Base-by-base conservation (phyloP, 495 filamentous ascomycete genomes). In the Tricharina praecox region DNA sequence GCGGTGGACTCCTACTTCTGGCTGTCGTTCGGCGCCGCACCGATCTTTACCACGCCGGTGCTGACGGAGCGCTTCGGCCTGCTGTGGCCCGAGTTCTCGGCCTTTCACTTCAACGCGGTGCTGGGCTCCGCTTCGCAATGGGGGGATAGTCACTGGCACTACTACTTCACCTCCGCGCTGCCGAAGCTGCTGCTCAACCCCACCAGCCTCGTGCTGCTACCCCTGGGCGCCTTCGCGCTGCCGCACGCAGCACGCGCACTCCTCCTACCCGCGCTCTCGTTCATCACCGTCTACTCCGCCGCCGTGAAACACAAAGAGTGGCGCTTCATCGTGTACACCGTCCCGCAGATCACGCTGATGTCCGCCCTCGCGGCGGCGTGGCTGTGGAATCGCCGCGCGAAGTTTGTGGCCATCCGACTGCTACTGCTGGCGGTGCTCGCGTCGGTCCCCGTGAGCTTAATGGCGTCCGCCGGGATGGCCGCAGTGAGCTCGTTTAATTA, bases 271-370 rank as follows among this genome's bases (percentile, higher is more conserved):
- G 70, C 71, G 3, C 32, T 90, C 2, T 57, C 70, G 16, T 99
- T 92, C 55, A 68, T 90, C 4, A 70, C 72, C 0, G 61, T 90
- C 30, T 97, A 94, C 66, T 88, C 82, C 39, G 50, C 71, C 41
- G 39, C 72, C 4, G 79, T 92, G 36, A 87, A 90, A 3, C 90
- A 99, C 64, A 99, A 99, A 62, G 90, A 99, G 65, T 82, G 83
- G 67, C 81, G 90, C 16, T 99, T 99, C 67, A 81, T 99, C 53
- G 70, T 96, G 49, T 96, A 96, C 65, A 68, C 75, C 53, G 70
- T 93, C 35, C 92, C 92, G 0, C 67, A 76, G 0, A 65, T 95
- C 3, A 93, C 90, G 0, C 81, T 82, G 3, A 70, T 76, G 16
- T 79, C 86, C 5, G 77, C 85, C 0, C 67, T 84, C 1, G 77